Percentiles rank a stretch among this genome's conserved stretches.
Evolutionary conservation across 306 rosid genomes (phyloP).

Genomic region (Gastrolobium bilobum): DNA sequence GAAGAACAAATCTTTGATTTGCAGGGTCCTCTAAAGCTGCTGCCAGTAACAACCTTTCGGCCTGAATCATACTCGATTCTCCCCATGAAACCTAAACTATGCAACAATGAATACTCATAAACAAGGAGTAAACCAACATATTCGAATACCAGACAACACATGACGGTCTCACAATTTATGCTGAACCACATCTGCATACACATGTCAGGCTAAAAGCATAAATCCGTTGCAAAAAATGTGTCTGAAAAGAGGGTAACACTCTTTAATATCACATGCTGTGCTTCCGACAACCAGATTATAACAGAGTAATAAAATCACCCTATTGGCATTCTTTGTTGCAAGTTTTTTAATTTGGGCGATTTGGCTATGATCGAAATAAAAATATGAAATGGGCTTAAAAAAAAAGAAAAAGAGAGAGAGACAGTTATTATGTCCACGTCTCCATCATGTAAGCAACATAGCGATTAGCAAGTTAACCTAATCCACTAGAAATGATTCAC

Average conservation of each 20-base stretch:
- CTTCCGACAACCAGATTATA: slow-evolving; percentile 6
- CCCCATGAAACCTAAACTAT: slow-evolving; percentile 67
- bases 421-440: neutral
- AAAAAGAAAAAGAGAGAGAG: too few relatives aligned
- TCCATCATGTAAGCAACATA: slow-evolving; percentile 25
- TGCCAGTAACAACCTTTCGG: slow-evolving; percentile 58
- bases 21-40: slow-evolving; percentile 89
- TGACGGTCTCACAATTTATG: neutral
- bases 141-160: neutral
- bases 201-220: neutral
- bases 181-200: slow-evolving; percentile 30
- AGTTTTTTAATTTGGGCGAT: neutral
- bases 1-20: slow-evolving; percentile 94
- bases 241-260: neutral
- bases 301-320: neutral
- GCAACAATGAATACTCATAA: slow-evolving; percentile 37
- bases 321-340: neutral
- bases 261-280: slow-evolving; percentile 9
- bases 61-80: slow-evolving; percentile 71
- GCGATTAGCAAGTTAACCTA: neutral
- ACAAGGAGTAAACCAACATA: slow-evolving; percentile 2
- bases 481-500: neutral
- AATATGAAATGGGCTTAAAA: neutral
- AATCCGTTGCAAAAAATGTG: neutral
- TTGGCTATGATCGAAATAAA: slow-evolving; percentile 9